Conservation (phyloP, 495 filamentous ascomycete species). For the Penicillium alfredii region DNA sequence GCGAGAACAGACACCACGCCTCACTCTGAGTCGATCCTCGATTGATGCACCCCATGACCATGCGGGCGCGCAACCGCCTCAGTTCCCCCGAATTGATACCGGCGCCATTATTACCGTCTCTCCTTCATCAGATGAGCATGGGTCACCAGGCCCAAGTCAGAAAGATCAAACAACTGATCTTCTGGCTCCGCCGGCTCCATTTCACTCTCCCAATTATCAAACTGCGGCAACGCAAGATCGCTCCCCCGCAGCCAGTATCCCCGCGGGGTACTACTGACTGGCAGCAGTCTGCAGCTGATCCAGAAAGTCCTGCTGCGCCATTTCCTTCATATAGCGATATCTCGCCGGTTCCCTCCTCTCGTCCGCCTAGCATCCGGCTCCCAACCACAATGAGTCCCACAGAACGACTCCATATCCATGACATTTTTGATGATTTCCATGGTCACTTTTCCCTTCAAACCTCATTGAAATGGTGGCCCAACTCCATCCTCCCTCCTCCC, state of each 20-base stretch:
- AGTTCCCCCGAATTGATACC: slow-evolving; percentile 19
- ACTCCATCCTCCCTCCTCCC: slow-evolving; percentile 61
- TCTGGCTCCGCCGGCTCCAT: slow-evolving; percentile 33
- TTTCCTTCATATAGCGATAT: slow-evolving; percentile 49
- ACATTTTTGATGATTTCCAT: slow-evolving; percentile 16
- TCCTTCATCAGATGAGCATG: slow-evolving; percentile 32
- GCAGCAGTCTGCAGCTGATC: slow-evolving; percentile 3
- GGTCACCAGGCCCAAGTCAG: slow-evolving; percentile 22
- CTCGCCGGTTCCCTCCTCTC: slow-evolving; percentile 36
- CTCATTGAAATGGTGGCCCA: slow-evolving; percentile 62
- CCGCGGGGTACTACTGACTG: slow-evolving; percentile 22
- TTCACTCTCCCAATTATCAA: slow-evolving; percentile 34
- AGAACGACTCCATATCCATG: slow-evolving; percentile 34
- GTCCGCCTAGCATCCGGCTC: slow-evolving; percentile 48
- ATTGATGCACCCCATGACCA: slow-evolving; percentile 9
- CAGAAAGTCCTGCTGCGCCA: slow-evolving; percentile 35
- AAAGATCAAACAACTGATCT: slow-evolving; percentile 22
- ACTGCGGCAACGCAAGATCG: slow-evolving; percentile 12
- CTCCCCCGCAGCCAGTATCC: slow-evolving; percentile 30
- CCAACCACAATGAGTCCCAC: slow-evolving; percentile 45
- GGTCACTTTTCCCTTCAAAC: slow-evolving; percentile 8
- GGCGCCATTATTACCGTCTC: slow-evolving; percentile 22
- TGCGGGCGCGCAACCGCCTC: slow-evolving; percentile 4
- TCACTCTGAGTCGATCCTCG: slow-evolving; percentile 35
- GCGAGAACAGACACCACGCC: slow-evolving; percentile 14